Evolutionary conservation across 257 asterid species (phyloP).

Genomic region (Solanum ossicruentum): DNA sequence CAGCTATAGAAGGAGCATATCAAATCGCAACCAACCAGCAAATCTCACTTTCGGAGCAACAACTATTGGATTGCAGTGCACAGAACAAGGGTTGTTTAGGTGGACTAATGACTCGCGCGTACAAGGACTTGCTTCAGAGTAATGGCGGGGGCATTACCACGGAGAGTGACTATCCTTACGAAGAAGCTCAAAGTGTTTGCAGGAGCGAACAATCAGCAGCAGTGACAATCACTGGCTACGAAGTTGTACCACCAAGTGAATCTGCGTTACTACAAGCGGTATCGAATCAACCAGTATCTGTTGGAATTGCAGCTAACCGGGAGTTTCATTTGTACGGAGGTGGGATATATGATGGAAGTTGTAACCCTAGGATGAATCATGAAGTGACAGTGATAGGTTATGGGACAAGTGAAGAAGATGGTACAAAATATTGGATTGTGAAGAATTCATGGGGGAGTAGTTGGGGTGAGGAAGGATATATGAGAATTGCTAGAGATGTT

Average conservation of each 20-base stretch:
- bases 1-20: background rate
- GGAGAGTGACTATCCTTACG: background rate
- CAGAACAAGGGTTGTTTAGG: background rate
- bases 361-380: background rate
- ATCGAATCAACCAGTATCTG: background rate
- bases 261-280: background rate
- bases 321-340: background rate
- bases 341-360: background rate
- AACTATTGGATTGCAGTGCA: background rate
- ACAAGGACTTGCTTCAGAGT: background rate
- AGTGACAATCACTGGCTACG: background rate
- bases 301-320: background rate
- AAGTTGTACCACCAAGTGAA: background rate
- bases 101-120: background rate
- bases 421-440: background rate
- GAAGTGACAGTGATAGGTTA: background rate
- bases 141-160: background rate
- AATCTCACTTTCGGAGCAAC: background rate
- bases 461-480: slow-evolving; percentile 1
- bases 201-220: background rate
- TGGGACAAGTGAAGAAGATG: background rate
- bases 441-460: background rate
- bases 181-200: background rate
- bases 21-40: background rate
- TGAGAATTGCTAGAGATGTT: background rate